Evolutionary conservation across 2,329 filamentous ascomycete species (phyloP), one percentile per base, ranked within the genome.

Genomic region (Cryphonectria carpinicola): DNA sequence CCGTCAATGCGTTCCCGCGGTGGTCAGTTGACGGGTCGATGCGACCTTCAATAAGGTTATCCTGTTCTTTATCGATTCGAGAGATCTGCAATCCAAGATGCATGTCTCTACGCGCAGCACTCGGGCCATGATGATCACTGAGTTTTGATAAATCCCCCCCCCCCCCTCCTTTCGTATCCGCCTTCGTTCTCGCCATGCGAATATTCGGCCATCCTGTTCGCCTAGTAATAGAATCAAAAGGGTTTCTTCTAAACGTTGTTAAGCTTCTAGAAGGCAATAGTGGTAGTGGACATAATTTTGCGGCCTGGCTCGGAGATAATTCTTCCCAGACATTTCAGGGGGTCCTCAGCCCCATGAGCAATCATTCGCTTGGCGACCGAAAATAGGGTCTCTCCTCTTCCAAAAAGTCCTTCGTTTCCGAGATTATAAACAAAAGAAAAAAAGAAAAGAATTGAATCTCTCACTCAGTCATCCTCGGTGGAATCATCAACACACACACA

Each of bases 31-130:
- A 56, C 52, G 28, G 52, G 25, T 32, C 52, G 52, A 56, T 56
- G 25, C 54, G 54, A 35, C 54, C 25, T 11, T 32, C 25, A 58
- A 58, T 58, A 58, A 58, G 54, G 54, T 58, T 58, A 58, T 58
- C 54, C 54, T 32, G 13, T 58, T 32, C 13, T 58, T 19, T 58
- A 58, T 58, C 54, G 25, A 32, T 32, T 32, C 17, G 25, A 17
- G 28, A 58, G 54, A 32, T 58, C 54, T 32, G 46, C 46, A 49
- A 3, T 49, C 46, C 17, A 1, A 19, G 17, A 22, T 49, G 43
- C 22, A 22, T 49, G 43, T 49, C 43, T 49, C 43, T 49, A 22
- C 46, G 46, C 3, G 46, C 46, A 49, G 22, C 46, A 49, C 46
- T 49, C 46, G 46, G 46, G 46, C 46, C 46, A 49, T 49, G 46